Percentiles rank a stretch among this genome's conserved stretches.
phyloP scores from a whole-genome alignment of 768 basidiomycete species.

The Termitomyces sp. region DNA sequence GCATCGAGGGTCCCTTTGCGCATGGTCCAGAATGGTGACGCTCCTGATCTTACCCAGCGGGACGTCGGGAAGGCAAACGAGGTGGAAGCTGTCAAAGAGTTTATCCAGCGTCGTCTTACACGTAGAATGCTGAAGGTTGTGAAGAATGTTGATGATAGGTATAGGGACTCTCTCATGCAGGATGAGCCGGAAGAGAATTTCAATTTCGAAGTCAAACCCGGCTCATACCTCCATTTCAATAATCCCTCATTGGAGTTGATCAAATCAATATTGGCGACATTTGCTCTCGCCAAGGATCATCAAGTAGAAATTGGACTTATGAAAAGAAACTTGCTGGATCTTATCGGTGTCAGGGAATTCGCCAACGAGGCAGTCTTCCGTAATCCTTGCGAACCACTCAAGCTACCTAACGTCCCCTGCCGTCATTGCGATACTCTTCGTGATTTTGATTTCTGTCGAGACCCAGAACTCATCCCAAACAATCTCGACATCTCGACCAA shows the following conservation, averaged over 20 bases:
- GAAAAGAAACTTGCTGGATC: slow-evolving; percentile 83
- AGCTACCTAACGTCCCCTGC: slow-evolving; percentile 83
- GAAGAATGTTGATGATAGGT: slow-evolving; percentile 51
- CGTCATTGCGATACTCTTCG: slow-evolving; percentile 77
- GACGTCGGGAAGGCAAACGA: slow-evolving; percentile 70
- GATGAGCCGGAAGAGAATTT: slow-evolving; percentile 51
- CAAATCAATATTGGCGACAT: slow-evolving; percentile 81
- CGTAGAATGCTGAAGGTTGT: slow-evolving; percentile 72
- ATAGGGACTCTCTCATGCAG: slow-evolving; percentile 54
- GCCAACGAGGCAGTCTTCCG: slow-evolving; percentile 79
- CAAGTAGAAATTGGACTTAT: slow-evolving; percentile 83
- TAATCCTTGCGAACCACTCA: slow-evolving; percentile 88
- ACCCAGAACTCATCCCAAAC: slow-evolving; percentile 72
- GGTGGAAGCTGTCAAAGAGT: slow-evolving; percentile 60
- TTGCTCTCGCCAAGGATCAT: slow-evolving; percentile 74
- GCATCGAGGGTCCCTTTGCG: slow-evolving; percentile 65
- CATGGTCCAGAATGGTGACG: slow-evolving; percentile 54
- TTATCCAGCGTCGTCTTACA: slow-evolving; percentile 76
- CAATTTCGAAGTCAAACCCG: slow-evolving; percentile 82
- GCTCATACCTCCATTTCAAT: slow-evolving; percentile 70
- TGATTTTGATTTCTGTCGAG: slow-evolving; percentile 95
- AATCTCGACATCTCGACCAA: slow-evolving; percentile 42
- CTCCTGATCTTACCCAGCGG: slow-evolving; percentile 56
- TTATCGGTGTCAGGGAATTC: slow-evolving; percentile 84
- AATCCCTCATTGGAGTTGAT: slow-evolving; percentile 86